Conservation (phyloP, 2,329 filamentous ascomycete genomes). For the Nemania sp. region DNA sequence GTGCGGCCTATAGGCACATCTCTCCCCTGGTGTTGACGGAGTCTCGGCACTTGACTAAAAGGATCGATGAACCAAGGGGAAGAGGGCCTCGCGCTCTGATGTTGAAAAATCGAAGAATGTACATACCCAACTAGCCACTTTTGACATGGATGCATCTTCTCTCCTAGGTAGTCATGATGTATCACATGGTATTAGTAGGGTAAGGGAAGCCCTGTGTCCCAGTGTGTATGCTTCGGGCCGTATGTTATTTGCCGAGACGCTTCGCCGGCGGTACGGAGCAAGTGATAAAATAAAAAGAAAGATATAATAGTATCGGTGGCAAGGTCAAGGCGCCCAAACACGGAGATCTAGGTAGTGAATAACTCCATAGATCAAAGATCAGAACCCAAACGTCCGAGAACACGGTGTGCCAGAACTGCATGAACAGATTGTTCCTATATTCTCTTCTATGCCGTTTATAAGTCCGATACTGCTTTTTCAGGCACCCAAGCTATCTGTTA, state of each 20-base stretch:
- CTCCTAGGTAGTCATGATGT: background rate
- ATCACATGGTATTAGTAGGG: background rate
- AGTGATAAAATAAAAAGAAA: background rate
- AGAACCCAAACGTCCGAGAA: background rate
- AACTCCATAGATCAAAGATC: conserved; percentile 2
- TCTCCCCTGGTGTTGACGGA: conserved; percentile 1
- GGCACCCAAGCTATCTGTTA: background rate
- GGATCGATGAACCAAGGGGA: background rate
- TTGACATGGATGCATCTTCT: background rate
- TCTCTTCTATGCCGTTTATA: background rate
- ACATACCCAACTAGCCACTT: background rate
- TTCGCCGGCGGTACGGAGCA: background rate
- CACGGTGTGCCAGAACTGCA: conserved; percentile 1
- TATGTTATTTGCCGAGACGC: background rate
- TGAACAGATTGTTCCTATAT: background rate
- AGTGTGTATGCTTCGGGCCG: background rate
- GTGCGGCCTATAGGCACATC: background rate
- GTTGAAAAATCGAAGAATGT: background rate
- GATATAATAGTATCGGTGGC: background rate
- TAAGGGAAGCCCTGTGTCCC: background rate
- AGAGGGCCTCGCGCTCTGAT: background rate
- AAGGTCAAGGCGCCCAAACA: background rate
- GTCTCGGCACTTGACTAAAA: background rate
- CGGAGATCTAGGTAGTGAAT: background rate
- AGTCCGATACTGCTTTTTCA: background rate